A percentile compares a stretch with the other conserved stretches of the same genome.
These are phyloP conservation scores for Cryptococcus sp. DNA, from an alignment of 1,284 basidiomycete genomes.

Conservation along the genomic window DNA sequence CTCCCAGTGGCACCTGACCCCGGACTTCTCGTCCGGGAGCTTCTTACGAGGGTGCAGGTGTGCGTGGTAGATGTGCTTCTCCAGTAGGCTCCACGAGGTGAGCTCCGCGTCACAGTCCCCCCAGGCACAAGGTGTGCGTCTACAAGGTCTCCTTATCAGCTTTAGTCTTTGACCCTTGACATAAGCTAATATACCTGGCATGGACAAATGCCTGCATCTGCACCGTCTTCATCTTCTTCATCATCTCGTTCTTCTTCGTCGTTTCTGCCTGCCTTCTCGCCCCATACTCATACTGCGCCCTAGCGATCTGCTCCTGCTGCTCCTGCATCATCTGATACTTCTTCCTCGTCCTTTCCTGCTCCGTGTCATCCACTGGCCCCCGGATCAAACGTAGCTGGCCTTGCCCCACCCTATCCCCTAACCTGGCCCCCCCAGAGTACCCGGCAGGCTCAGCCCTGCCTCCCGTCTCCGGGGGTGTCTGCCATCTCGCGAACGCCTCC, in stretches of 20 bases:
- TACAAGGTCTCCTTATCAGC: slow-evolving; percentile 1
- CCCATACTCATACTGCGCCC: slow-evolving; percentile 14
- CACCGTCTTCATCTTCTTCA: slow-evolving; percentile 22
- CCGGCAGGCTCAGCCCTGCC: neutral
- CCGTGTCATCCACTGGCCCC: neutral
- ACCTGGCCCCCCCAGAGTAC: neutral
- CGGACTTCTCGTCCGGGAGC: neutral
- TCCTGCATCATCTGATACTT: slow-evolving; percentile 11
- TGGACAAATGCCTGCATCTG: slow-evolving; percentile 38
- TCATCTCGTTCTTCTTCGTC: slow-evolving; percentile 12
- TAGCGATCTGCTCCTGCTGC: slow-evolving; percentile 19
- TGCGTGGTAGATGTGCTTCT: slow-evolving; percentile 34
- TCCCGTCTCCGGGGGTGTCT: neutral
- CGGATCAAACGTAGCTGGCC: neutral
- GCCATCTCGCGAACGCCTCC: neutral
- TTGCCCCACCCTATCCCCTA: neutral
- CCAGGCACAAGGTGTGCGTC: slow-evolving; percentile 32
- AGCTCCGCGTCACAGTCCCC: slow-evolving; percentile 26
- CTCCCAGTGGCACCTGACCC: slow-evolving; percentile 23
- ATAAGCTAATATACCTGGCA: slow-evolving; percentile 23
- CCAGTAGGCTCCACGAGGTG: slow-evolving; percentile 36
- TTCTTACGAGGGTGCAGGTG: slow-evolving; percentile 21
- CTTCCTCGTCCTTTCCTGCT: neutral
- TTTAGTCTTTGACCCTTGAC: neutral
- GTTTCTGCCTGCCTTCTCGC: neutral